These are phyloP conservation scores for Lanzia echinophila DNA, from an alignment of 2,329 filamentous ascomycete species.

Conservation along the genomic window DNA sequence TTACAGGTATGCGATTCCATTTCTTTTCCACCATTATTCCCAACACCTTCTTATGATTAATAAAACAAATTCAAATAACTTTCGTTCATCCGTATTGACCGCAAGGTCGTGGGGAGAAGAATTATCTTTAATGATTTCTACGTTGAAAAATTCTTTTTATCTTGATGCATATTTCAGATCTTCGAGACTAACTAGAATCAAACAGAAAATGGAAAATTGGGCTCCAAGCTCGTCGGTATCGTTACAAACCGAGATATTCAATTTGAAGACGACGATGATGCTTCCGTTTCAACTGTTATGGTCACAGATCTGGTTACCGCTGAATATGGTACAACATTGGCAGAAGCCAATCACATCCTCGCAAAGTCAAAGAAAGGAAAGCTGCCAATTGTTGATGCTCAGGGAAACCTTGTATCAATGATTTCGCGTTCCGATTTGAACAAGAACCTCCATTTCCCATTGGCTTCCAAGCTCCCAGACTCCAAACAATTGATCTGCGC, in stretches of 20 bases:
- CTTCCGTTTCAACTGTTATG: constrained; percentile 85
- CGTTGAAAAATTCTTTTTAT: constrained; percentile 14
- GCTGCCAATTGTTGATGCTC: constrained; percentile 80
- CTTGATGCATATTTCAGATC: constrained; percentile 33
- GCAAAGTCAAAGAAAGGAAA: constrained; percentile 98
- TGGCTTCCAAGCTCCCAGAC: constrained; percentile 90
- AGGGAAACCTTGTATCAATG: constrained; percentile 83
- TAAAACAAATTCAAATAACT: constrained; percentile 78
- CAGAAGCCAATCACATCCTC: constrained; percentile 88
- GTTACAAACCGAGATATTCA: constrained; percentile 97
- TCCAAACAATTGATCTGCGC: constrained; percentile 97
- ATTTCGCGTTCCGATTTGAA: constrained; percentile 92
- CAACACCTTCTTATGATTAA: constrained; percentile 63
- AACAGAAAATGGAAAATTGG: constrained; percentile 81
- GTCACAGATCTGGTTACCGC: constrained; percentile 91
- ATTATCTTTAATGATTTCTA: constrained; percentile 41
- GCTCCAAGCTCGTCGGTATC: constrained; percentile 94
- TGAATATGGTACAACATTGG: constrained; percentile 70
- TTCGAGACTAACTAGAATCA: no score
- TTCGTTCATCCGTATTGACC: constrained; percentile 99
- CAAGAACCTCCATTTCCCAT: constrained; percentile 96
- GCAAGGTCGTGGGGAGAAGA: constrained; percentile 77
- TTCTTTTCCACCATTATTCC: constrained; percentile 24
- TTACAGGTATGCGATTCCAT: constrained; percentile 71
- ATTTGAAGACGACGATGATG: constrained; percentile 72